Percentiles rank a stretch among this genome's conserved stretches.
Conservation (phyloP, 352 stramenopile genomes). For the Globisporangium viniferum region DNA sequence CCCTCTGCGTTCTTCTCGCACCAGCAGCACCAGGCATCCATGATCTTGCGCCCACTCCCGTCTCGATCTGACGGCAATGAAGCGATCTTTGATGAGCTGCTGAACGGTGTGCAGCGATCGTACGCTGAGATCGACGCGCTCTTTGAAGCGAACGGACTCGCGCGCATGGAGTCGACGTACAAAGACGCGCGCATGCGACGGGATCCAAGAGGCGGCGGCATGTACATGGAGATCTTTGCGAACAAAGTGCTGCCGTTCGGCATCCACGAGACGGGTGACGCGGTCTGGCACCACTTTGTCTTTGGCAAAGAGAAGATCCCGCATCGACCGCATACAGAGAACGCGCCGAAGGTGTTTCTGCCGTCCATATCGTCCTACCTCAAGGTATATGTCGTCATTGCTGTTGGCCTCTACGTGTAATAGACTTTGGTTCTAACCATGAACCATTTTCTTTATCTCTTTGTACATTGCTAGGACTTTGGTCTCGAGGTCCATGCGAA, state of each 20-base stretch:
- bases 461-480: slow-evolving; percentile 18
- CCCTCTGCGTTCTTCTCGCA: neutral
- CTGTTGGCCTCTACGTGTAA: neutral
- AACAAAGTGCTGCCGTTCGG: slow-evolving; percentile 34
- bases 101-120: slow-evolving; percentile 16
- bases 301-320: slow-evolving; percentile 23
- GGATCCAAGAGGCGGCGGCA: slow-evolving; percentile 17
- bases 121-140: slow-evolving; percentile 25
- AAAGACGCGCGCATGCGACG: slow-evolving; percentile 25
- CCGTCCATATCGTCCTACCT: slow-evolving; percentile 15
- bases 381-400: slow-evolving; percentile 3
- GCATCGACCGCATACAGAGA: slow-evolving; percentile 33
- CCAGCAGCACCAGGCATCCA: neutral
- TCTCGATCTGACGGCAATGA: neutral
- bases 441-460: neutral
- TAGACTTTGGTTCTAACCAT: neutral
- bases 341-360: slow-evolving; percentile 18
- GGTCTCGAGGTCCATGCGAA: slow-evolving; percentile 35
- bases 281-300: slow-evolving; percentile 39
- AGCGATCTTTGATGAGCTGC: slow-evolving; percentile 22
- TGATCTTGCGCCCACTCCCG: neutral
- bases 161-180: slow-evolving; percentile 20
- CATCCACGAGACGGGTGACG: slow-evolving; percentile 22
- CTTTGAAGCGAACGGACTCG: slow-evolving; percentile 24
- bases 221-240: slow-evolving; percentile 28